These are phyloP conservation scores for Taphrina pruni DNA, from an alignment of 1,139 yeast species.

Conservation along the genomic window DNA sequence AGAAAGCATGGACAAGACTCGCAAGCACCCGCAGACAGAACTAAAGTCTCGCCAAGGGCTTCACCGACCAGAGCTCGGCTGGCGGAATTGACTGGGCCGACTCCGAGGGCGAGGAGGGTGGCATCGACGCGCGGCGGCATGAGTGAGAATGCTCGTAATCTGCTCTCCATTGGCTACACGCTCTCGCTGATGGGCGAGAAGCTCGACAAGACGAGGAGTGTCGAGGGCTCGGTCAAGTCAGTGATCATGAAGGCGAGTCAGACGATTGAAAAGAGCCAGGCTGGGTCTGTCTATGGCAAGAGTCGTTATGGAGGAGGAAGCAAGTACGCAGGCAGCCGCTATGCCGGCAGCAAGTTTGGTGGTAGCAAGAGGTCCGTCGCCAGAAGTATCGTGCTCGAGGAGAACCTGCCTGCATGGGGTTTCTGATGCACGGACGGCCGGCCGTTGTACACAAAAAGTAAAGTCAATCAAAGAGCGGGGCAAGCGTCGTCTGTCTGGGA, in stretches of 20 bases:
- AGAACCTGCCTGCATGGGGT: conserved; percentile 36
- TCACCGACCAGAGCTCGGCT: conserved; percentile 24
- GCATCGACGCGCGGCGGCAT: conserved; percentile 11
- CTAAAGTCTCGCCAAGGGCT: neutral
- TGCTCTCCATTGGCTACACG: conserved; percentile 33
- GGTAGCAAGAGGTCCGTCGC: conserved; percentile 36
- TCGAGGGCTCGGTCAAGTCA: conserved; percentile 36
- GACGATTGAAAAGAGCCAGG: conserved; percentile 38
- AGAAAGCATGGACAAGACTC: conserved; percentile 3
- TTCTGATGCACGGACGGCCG: conserved; percentile 11
- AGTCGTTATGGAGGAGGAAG: conserved; percentile 36
- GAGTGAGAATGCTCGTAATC: conserved; percentile 35
- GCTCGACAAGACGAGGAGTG: conserved; percentile 27
- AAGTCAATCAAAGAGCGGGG: too few relatives aligned
- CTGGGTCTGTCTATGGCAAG: conserved; percentile 35
- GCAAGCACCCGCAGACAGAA: neutral
- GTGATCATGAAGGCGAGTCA: conserved; percentile 37
- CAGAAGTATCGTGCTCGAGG: conserved; percentile 34
- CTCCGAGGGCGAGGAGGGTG: conserved; percentile 1
- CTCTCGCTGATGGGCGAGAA: conserved; percentile 37
- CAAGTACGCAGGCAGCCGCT: conserved; percentile 30
- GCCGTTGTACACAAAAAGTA: neutral
- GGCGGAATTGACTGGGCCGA: conserved; percentile 15
- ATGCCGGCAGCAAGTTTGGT: conserved; percentile 39
- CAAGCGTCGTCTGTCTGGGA: neutral